Base-by-base conservation (phyloP, 169 alveolate genomes). In the Theileria annulata region DNA sequence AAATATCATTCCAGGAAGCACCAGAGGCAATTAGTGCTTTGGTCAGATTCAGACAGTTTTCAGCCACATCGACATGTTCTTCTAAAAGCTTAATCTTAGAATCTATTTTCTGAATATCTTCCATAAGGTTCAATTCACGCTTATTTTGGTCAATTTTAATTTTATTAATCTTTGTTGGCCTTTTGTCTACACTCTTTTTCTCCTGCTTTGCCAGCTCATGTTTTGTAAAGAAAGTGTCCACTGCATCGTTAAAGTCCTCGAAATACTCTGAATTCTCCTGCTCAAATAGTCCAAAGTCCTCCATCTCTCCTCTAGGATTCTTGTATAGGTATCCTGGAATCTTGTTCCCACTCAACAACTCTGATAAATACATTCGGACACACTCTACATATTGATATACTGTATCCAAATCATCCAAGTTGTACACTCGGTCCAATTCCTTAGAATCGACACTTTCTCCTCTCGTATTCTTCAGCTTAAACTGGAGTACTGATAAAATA, bases 1-100 rank as follows among this genome's bases (percentile, higher is more conserved):
- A 71, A 19, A 95, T 95, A 67, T 95, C 96, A 30, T 87, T 92
- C 99, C 99, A 96, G 28, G 95, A 88, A 49, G 96, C 94, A 31
- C 98, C 98, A 2, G 95, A 79, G 19, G 94, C 89, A 13, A 92
- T 74, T 47, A 93, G 86, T 25, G 93, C 77, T 27, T 94, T 75
- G 76, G 87, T 70, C 47, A 92, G 78, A 71, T 85, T 87, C 64
- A 92, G 87, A 77, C 85, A 88, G 71, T 75, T 94, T 27, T 95
- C 95, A 6, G 93, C 93, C 31, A 93, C 87, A 68, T 77, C 92
- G 70, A 91, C 92, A 83, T 95, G 85, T 47, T 73, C 80, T 70
- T 96, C 95, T 23, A 87, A 82, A 23, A 94, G 68, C 9, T 88
- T 88, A 31, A 92, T 88, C 66, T 94, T 96, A 71, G 88, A 77